Evolutionary conservation across 108 stramenopile genomes (phyloP).

Genomic region (Cyclotella cryptica): DNA sequence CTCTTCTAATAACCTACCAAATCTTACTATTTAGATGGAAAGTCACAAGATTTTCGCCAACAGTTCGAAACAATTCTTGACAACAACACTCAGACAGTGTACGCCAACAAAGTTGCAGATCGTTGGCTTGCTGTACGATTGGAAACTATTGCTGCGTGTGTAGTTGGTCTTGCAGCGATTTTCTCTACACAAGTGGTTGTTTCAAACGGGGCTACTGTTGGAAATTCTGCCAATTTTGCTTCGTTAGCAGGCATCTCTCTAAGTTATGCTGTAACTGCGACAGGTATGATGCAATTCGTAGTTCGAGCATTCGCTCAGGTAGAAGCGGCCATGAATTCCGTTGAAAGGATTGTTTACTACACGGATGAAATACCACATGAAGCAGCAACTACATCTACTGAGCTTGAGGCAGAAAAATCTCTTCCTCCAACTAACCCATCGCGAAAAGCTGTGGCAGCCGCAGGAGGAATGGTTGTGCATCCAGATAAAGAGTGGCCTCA

Average conservation of each 20-base stretch:
- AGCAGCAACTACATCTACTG: constrained; percentile 64
- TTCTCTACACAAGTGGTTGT: constrained; percentile 73
- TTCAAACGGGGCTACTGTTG: constrained; percentile 46
- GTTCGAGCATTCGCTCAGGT: constrained; percentile 86
- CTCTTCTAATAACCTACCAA: background rate
- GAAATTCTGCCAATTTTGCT: constrained; percentile 53
- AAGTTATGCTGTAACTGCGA: constrained; percentile 81
- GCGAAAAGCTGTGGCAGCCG: constrained; percentile 53
- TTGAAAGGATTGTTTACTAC: constrained; percentile 87
- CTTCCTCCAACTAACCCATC: constrained; percentile 29
- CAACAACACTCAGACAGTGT: constrained; percentile 66
- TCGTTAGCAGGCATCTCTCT: constrained; percentile 84
- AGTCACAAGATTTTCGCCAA: constrained; percentile 52
- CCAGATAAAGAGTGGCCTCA: constrained; percentile 74
- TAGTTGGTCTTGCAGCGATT: constrained; percentile 70
- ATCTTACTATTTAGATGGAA: constrained; percentile 23
- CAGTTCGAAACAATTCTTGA: constrained; percentile 72
- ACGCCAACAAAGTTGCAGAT: constrained; percentile 71
- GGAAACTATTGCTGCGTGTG: constrained; percentile 67
- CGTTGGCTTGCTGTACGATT: constrained; percentile 85
- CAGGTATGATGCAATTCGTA: constrained; percentile 86
- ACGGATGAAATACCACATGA: constrained; percentile 77
- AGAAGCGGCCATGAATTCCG: constrained; percentile 90
- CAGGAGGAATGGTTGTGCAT: constrained; percentile 62
- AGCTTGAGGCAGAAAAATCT: constrained; percentile 59